A percentile compares a stretch with the other conserved stretches of the same genome.
Evolutionary conservation across 495 filamentous ascomycete species (phyloP).

Genomic region (Penicillium ucsense): DNA sequence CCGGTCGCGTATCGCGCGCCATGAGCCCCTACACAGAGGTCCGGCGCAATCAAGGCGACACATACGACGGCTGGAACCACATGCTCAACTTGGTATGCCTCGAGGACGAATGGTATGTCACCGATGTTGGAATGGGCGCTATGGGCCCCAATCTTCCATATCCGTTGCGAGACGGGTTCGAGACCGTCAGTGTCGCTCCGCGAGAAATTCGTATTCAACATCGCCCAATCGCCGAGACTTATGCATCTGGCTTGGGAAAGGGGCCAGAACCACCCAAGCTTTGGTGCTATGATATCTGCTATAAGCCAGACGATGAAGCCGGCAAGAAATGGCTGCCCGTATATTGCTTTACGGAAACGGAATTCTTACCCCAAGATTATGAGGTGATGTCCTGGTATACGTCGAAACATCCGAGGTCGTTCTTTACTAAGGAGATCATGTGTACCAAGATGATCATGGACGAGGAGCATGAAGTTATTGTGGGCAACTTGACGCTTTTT

Average conservation of each 20-base stretch:
- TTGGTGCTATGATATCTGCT: background rate
- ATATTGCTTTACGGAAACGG: constrained; percentile 49
- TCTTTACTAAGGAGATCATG: background rate
- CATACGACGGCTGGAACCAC: constrained; percentile 30
- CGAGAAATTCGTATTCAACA: background rate
- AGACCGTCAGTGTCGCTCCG: constrained; percentile 26
- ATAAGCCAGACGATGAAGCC: constrained; percentile 13
- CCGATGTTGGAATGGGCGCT: constrained; percentile 64
- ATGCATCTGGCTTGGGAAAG: constrained; percentile 36
- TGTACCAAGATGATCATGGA: background rate
- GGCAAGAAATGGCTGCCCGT: constrained; percentile 35
- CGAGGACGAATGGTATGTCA: constrained; percentile 33
- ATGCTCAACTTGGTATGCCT: constrained; percentile 58
- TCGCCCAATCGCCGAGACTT: background rate
- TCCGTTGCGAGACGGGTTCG: constrained; percentile 26
- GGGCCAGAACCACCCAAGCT: constrained; percentile 32
- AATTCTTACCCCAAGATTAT: constrained; percentile 44
- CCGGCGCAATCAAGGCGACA: constrained; percentile 8
- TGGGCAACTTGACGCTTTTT: background rate
- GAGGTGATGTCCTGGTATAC: background rate
- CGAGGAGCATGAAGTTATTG: background rate
- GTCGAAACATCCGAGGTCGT: background rate
- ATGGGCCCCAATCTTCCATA: constrained; percentile 41
- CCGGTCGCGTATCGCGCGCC: background rate
- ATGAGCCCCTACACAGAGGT: constrained; percentile 11